Conservation (phyloP, 805 yeast species). For the Metschnikowia chrysomelidarum region DNA sequence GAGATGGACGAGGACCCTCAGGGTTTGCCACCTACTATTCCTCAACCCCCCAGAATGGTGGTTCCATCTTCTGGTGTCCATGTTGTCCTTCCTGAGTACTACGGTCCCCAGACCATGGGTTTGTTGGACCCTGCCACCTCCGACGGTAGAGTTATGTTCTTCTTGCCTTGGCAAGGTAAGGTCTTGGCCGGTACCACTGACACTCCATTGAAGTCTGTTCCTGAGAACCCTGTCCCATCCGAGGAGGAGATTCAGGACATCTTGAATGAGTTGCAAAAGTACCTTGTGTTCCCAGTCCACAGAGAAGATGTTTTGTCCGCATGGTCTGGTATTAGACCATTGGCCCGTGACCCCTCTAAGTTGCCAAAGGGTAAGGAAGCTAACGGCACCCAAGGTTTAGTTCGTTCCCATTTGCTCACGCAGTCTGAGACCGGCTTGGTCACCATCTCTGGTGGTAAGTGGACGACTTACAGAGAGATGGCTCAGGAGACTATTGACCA, state of each 20-base stretch:
- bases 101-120: constrained; percentile 85
- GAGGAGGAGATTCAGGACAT: constrained; percentile 90
- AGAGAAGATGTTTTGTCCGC: constrained; percentile 91
- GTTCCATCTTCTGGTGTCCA: constrained; percentile 96
- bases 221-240: constrained; percentile 76
- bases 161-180: constrained; percentile 97
- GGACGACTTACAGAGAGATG: constrained; percentile 99
- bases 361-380: constrained; percentile 44
- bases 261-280: constrained; percentile 82
- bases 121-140: constrained; percentile 87
- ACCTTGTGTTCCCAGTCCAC: constrained; percentile 82
- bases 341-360: constrained; percentile 76
- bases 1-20: constrained; percentile 77
- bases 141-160: constrained; percentile 95
- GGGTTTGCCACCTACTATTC: constrained; percentile 58
- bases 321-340: constrained; percentile 96
- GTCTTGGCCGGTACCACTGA: constrained; percentile 97
- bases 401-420: constrained; percentile 82
- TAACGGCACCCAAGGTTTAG: constrained; percentile 77
- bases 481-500: constrained; percentile 89
- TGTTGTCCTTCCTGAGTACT: constrained; percentile 86
- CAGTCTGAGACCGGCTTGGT: constrained; percentile 72
- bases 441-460: constrained; percentile 94
- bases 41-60: constrained; percentile 68
- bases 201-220: constrained; percentile 70